Evolutionary conservation across 2,329 filamentous ascomycete species (phyloP).

Genomic region (Epicoccum nigrum): DNA sequence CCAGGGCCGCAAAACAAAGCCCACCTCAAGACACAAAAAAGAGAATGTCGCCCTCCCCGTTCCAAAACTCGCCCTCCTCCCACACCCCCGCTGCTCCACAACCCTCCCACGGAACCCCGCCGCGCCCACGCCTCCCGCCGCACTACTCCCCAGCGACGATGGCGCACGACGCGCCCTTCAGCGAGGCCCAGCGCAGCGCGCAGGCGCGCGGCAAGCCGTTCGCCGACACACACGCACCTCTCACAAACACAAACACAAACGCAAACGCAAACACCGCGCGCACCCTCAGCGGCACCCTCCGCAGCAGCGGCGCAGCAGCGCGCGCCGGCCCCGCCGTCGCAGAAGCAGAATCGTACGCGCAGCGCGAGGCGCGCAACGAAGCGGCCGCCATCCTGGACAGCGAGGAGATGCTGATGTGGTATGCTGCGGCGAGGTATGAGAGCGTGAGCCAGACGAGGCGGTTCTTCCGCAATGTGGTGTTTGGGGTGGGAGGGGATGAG

Average conservation of each 20-base stretch:
- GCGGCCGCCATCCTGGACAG: slow-evolving; percentile 44
- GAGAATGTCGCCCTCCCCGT: neutral
- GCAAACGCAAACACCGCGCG: neutral
- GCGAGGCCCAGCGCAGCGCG: slow-evolving; percentile 32
- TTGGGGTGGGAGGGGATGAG: slow-evolving; percentile 25
- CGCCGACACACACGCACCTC: neutral
- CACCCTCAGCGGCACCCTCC: neutral
- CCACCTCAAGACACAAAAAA: neutral
- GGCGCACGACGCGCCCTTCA: no score
- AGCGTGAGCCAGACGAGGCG: slow-evolving; percentile 41
- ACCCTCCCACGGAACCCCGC: no score
- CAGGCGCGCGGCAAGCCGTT: slow-evolving; percentile 36
- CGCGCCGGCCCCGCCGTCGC: neutral
- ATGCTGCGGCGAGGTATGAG: slow-evolving; percentile 39
- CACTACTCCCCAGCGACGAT: no score
- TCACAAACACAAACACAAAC: neutral
- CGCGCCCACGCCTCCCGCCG: slow-evolving; percentile 1
- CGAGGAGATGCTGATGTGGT: slow-evolving; percentile 48
- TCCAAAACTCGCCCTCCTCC: neutral
- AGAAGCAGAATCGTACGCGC: slow-evolving; percentile 34
- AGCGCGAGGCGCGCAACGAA: slow-evolving; percentile 34
- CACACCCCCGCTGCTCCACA: neutral
- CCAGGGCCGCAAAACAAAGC: no score
- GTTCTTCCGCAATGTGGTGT: slow-evolving; percentile 40
- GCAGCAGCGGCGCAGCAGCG: neutral